Base-by-base conservation (phyloP, 75 land plant species). In the Azolla pinnata region DNA sequence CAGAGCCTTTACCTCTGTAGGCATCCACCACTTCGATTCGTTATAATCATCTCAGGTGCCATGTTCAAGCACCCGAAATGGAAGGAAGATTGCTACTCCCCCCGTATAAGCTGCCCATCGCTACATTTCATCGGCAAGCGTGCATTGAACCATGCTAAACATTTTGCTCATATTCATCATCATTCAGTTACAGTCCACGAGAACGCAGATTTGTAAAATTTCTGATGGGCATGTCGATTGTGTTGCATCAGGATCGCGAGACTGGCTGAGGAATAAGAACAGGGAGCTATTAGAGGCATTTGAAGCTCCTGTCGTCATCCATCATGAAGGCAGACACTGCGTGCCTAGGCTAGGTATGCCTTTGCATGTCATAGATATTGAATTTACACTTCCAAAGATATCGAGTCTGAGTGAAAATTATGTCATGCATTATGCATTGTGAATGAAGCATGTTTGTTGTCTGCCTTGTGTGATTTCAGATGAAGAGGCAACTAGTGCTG, bases 331-430 rank as follows among this genome's bases (percentile, higher is more conserved):
- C 42, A 93, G 85, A 38, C 97, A 90, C 63, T 79, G 81, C 31
- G 93, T 90, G 35, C 97, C 97, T n/a, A 79, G 85, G 64, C 67
- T 90, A 65, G 88, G 92, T 73, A 52, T 12, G 49, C n/a, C n/a
- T n/a, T n/a, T n/a, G n/a, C n/a, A n/a, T n/a, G n/a, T n/a, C n/a
- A n/a, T n/a, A n/a, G n/a, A n/a, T n/a, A n/a, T n/a, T n/a, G n/a
- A n/a, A n/a, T n/a, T n/a, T n/a, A n/a, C n/a, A n/a, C n/a, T n/a
- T n/a, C n/a, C n/a, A n/a, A n/a, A n/a, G n/a, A n/a, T n/a, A n/a
- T n/a, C n/a, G n/a, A n/a, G n/a, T n/a, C n/a, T n/a, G n/a, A n/a
- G n/a, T n/a, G n/a, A n/a, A n/a, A n/a, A n/a, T n/a, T n/a, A n/a
- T n/a, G n/a, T n/a, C n/a, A n/a, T n/a, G n/a, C n/a, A n/a, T n/a